Base-by-base conservation (phyloP, 2,329 filamentous ascomycete genomes). In the Penicillium corylophilum region DNA sequence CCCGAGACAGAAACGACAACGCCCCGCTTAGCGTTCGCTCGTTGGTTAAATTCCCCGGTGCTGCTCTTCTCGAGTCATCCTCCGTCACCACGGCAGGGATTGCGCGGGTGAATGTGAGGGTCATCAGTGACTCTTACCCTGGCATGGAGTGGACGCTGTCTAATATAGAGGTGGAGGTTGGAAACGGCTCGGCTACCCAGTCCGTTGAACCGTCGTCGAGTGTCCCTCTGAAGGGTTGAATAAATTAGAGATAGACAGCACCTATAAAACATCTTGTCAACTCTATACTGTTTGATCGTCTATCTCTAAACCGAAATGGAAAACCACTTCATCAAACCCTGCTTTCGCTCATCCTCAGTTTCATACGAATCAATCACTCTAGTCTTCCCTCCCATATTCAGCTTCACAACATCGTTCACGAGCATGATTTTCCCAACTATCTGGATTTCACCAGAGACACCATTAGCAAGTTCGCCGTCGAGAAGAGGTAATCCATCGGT, bases 101-200 rank as follows among this genome's bases (percentile, higher is more conserved):
- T 6, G 51, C 54, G 13, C 79, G 71, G 52, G 71, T 95, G 9
- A 87, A 90, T 65, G 81, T 96, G 3, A 69, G 82, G 55, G 84
- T 96, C 2, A 77, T 94, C 16, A 97, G 93, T 71, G 94, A 97
- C 77, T 85, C 85, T 15, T 97, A 97, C 72, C 77, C 90, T 29
- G 90, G 88, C 0, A 83, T 97, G 79, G 75, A 79, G 60, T 87
- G 84, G 84, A 71, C 60, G 28, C 57, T 84, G 18, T 50, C 59
- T 6, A 76, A 74, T 3, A 72, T 85, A 7, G 78, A 81, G 44
- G 72, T 85, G 3, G 77, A 78, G 10, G 59, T 68, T 45, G 71
- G 67, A 8, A 67, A 71, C 38, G 49, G 36, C 3, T 13, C 48
- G 15, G 66, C 48, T 29, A 62, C 54, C 2, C 61, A 68, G 43